These are phyloP conservation scores for Solanum ossicruentum DNA, from an alignment of 257 asterid species.

Conservation along the genomic window DNA sequence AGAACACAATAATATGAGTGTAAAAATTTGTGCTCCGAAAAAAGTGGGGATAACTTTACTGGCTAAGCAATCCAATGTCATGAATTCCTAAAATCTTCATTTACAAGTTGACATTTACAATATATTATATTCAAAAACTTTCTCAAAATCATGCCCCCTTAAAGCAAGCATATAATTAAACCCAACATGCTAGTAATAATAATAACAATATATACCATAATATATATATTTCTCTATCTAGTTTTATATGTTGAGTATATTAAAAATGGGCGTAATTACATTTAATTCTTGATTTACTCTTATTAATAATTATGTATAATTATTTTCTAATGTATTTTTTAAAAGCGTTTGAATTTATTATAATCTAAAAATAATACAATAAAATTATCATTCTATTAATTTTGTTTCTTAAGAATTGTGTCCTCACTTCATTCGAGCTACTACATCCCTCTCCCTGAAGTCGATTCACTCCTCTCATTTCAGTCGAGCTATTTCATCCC, in stretches of 20 bases:
- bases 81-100: neutral
- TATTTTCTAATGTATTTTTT: neutral
- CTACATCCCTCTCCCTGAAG: too few relatives aligned
- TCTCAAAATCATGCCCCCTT: neutral
- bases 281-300: neutral
- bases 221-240: neutral
- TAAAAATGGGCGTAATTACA: neutral
- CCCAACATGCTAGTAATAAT: neutral
- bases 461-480: too few relatives aligned
- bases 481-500: too few relatives aligned
- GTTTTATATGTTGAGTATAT: neutral
- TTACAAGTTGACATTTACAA: neutral
- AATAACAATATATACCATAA: neutral
- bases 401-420: neutral
- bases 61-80: neutral
- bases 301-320: neutral
- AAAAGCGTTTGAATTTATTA: neutral
- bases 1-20: neutral
- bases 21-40: neutral
- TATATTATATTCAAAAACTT: neutral
- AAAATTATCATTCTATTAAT: neutral
- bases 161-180: neutral
- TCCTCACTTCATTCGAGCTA: too few relatives aligned
- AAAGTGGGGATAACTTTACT: conserved; percentile 1
- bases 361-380: neutral